Evolutionary conservation across 331 rosid genomes (phyloP).

Genomic region (Spiraea crenata): DNA sequence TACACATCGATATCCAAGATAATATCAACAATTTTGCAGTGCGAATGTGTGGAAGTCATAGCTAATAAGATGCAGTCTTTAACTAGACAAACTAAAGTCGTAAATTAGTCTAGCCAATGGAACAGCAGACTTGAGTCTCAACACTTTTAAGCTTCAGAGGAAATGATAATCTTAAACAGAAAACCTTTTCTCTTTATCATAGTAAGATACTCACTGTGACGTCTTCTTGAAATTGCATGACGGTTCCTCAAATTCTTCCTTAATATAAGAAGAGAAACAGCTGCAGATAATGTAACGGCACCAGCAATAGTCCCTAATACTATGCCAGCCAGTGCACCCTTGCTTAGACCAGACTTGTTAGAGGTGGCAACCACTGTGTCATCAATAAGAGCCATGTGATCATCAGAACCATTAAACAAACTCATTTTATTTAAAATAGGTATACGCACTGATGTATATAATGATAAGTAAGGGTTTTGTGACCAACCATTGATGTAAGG

Average conservation of each 20-base stretch:
- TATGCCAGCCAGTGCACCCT: constrained; percentile 75
- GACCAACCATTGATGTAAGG: constrained; percentile 55
- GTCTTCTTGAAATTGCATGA: constrained; percentile 43
- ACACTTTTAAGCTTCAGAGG: background rate
- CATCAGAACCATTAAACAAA: background rate
- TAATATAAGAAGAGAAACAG: constrained; percentile 56
- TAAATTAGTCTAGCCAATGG: background rate
- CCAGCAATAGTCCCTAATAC: constrained; percentile 68
- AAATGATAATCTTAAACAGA: constrained; percentile 17
- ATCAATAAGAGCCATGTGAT: constrained; percentile 28
- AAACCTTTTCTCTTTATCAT: constrained; percentile 1
- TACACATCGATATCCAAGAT: too few species aligned
- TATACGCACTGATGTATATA: background rate
- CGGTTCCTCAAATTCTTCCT: constrained; percentile 39
- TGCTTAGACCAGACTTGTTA: constrained; percentile 50
- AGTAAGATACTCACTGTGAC: constrained; percentile 58
- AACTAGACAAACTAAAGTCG: background rate
- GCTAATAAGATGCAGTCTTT: too few species aligned
- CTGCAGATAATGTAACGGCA: constrained; percentile 58
- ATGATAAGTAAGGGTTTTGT: constrained; percentile 29
- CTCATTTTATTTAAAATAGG: constrained; percentile 4
- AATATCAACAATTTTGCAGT: too few species aligned
- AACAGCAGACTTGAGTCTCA: background rate
- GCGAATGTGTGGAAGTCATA: too few species aligned
- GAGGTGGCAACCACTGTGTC: constrained; percentile 36